Base-by-base conservation (phyloP, 257 asterid species). In the Solanum chiquidenum region DNA sequence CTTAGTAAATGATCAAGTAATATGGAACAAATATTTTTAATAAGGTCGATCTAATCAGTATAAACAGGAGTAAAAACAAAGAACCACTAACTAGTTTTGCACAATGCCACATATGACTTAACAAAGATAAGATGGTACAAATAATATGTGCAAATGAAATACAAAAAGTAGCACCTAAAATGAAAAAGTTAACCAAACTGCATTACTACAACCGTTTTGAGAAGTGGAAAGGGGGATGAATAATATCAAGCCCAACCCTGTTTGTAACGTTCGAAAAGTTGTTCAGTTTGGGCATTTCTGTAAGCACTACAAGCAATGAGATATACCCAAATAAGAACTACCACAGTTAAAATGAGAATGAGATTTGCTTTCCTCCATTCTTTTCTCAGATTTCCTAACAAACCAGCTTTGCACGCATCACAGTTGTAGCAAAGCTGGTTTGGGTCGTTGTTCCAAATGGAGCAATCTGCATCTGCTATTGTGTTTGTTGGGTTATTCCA, bases 301-400 rank as follows among this genome's bases (percentile, higher is more conserved):
- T 93, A 94, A 0, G 99, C 99, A 83, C 98, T 92, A 91, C 98
- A 96, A 3, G 94, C 99, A 8, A 96, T 85, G 12, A 95, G 87
- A 86, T 96, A 96, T 27, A 96, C 93, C 40, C 89, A 93, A 14
- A 96, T 96, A 86, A 96, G 88, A 60, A 94, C 90, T 82, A 95
- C 98, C 64, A 96, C 93, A 4, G 98, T 91, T 27, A 95, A 72
- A 31, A 96, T 96, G 88, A 96, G 93, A 71, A 96, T 91, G 21
- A 94, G 74, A 89, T 95, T 94, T 20, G 88, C 96, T 83, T 86
- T 95, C 93, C 98, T 94, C 99, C 99, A 95, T 87, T 94, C 98
- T 5, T 86, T 89, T 89, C 98, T 90, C 62, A 96, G 46, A 90
- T 93, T 95, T 55, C 98, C 98, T 23, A 96, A 92, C 73, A 96